Evolutionary conservation across 148 eudicot genomes (phyloP).

Genomic region (Dianthus caryophyllus): DNA sequence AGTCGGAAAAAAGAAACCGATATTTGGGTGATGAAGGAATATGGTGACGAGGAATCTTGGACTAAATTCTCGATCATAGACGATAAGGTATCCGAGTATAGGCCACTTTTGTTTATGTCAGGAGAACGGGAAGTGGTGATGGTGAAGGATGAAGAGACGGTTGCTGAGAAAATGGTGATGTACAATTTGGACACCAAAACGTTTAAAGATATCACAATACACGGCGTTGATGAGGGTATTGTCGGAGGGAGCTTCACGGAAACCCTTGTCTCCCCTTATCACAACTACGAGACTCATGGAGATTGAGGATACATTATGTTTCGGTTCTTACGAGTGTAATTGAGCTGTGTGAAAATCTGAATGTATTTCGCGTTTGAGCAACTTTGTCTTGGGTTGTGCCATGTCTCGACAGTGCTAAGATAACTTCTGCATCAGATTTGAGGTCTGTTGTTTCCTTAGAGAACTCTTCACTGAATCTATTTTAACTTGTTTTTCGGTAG

Average conservation of each 20-base stretch:
- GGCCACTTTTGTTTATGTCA: background rate
- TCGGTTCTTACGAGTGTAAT: no score
- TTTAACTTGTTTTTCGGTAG: no score
- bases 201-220: constrained; percentile 1
- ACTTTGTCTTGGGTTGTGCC: no score
- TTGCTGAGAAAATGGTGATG: constrained; percentile 6
- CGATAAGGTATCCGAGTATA: background rate
- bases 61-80: constrained; percentile 1
- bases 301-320: no score
- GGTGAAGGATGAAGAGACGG: constrained; percentile 5
- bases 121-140: constrained; percentile 8
- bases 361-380: no score
- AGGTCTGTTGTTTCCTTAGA: no score
- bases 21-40: constrained; percentile 24
- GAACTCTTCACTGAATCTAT: no score
- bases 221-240: background rate
- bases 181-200: constrained; percentile 3
- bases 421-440: no score
- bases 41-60: constrained; percentile 12
- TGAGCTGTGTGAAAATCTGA: no score
- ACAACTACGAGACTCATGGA: background rate
- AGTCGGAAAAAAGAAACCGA: background rate
- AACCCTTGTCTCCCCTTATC: constrained; percentile 18
- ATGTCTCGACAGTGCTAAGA: no score
- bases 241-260: constrained; percentile 4